phyloP scores from a whole-genome alignment of 208 protist genomes.

The Crithidia brevicula region DNA sequence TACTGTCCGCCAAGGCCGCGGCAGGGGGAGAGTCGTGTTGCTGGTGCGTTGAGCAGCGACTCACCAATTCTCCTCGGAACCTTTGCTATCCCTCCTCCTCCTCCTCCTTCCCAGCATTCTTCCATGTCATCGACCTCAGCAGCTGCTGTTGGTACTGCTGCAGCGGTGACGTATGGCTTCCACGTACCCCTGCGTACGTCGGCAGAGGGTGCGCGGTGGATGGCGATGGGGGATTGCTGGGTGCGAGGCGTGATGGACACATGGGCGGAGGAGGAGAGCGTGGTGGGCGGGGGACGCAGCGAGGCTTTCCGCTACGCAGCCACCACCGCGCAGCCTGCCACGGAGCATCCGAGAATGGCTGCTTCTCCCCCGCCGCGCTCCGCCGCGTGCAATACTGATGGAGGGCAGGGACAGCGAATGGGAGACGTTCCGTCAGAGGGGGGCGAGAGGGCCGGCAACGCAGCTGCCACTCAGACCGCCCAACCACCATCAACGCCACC shows the following conservation, averaged over 20 bases:
- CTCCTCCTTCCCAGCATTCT: neutral
- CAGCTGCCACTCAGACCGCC: too few relatives aligned
- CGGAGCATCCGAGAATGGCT: too few relatives aligned
- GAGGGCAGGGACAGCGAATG: too few relatives aligned
- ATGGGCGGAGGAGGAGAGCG: slow-evolving; percentile 3
- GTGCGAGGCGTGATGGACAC: slow-evolving; percentile 22
- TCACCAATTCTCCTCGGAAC: slow-evolving; percentile 6
- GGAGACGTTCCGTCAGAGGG: too few relatives aligned
- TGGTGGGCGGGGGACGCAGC: too few relatives aligned
- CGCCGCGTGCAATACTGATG: too few relatives aligned
- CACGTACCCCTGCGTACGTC: slow-evolving; percentile 5
- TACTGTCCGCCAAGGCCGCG: neutral
- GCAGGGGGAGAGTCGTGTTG: neutral
- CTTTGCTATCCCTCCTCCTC: slow-evolving; percentile 7
- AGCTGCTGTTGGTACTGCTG: neutral
- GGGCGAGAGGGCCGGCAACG: neutral
- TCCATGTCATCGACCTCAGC: neutral
- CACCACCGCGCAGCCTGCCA: too few relatives aligned
- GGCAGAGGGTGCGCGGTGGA: slow-evolving; percentile 8
- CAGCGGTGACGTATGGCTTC: neutral
- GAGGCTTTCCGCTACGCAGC: too few relatives aligned
- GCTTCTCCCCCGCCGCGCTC: too few relatives aligned
- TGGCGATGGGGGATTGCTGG: slow-evolving; percentile 15
- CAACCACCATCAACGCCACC: too few relatives aligned
- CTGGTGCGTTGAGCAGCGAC: neutral